These are phyloP conservation scores for Penicillium goetzii DNA, from an alignment of 495 filamentous ascomycete genomes.

Conservation along the genomic window DNA sequence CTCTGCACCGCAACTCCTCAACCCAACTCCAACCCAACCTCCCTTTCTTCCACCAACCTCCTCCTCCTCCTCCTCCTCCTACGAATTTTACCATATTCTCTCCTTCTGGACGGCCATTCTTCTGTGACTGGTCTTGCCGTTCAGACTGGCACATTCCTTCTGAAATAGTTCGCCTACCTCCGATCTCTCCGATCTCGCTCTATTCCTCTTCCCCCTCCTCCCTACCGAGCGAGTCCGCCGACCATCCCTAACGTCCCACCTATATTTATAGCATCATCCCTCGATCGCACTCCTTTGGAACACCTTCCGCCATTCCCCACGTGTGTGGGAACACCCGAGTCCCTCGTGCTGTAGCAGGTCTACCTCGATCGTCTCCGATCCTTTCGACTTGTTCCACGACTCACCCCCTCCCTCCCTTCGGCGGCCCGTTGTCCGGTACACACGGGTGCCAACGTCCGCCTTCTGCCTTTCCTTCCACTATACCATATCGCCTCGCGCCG, in stretches of 20 bases:
- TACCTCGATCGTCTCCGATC: constrained; percentile 27
- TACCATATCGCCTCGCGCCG: constrained; percentile 11
- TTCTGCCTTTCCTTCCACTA: constrained; percentile 22
- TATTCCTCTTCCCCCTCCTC: constrained; percentile 1
- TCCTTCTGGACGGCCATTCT: constrained; percentile 17
- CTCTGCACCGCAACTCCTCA: constrained; percentile 7
- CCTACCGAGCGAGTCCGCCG: constrained; percentile 13
- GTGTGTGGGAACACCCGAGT: constrained; percentile 27
- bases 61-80: constrained; percentile 13
- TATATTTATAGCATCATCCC: constrained; percentile 33
- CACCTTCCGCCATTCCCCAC: constrained; percentile 19
- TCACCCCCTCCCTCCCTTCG: constrained; percentile 6
- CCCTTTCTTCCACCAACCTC: constrained; percentile 20
- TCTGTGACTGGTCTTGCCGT: constrained; percentile 17
- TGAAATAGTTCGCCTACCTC: constrained; percentile 17
- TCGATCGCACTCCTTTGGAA: constrained; percentile 25
- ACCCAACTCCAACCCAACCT: constrained; percentile 24
- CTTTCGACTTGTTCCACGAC: constrained; percentile 3
- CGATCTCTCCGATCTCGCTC: constrained; percentile 26
- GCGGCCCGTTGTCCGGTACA: constrained; percentile 43
- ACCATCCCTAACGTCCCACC: constrained; percentile 18
- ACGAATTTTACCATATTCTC: constrained; percentile 13
- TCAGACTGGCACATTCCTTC: constrained; percentile 28
- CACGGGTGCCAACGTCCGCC: constrained; percentile 25
- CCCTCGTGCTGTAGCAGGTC: constrained; percentile 48